Conservation (phyloP, 148 eudicot species). For the Diospyros kaki region DNA sequence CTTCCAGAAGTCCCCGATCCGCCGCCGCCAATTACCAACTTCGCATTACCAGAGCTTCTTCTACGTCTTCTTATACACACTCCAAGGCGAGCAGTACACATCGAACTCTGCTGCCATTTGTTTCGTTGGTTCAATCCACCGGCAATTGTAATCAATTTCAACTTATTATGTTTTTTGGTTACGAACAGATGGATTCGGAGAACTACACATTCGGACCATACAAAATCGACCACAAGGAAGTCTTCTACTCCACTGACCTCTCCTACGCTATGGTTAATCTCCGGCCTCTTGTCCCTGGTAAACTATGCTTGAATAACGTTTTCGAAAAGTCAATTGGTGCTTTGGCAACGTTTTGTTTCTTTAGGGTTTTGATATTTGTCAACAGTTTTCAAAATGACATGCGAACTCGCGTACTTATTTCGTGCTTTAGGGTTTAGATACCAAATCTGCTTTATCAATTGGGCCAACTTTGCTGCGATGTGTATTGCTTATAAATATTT, state of each 20-base stretch:
- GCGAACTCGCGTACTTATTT: background rate
- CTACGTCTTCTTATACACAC: background rate
- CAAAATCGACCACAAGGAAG: conserved; percentile 66
- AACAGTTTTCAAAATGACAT: background rate
- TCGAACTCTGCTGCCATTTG: background rate
- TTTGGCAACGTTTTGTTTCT: background rate
- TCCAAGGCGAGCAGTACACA: conserved; percentile 6
- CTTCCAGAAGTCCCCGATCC: conserved; percentile 3
- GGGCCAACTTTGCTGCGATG: background rate
- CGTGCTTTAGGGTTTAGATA: background rate
- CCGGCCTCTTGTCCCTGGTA: conserved; percentile 93
- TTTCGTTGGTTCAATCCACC: background rate
- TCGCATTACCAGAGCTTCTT: conserved; percentile 15
- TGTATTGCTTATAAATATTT: background rate
- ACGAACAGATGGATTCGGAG: conserved; percentile 54
- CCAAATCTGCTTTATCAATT: background rate
- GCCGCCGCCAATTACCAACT: background rate
- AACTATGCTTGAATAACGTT: background rate
- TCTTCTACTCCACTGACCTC: conserved; percentile 60
- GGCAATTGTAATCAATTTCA: background rate
- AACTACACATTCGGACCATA: conserved; percentile 63
- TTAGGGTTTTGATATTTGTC: background rate
- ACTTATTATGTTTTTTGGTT: background rate
- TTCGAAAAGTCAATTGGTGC: background rate
- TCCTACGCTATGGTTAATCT: conserved; percentile 84